Conservation (phyloP, 1,284 basidiomycete species). For the Cutaneotrichosporon cyanovorans region DNA sequence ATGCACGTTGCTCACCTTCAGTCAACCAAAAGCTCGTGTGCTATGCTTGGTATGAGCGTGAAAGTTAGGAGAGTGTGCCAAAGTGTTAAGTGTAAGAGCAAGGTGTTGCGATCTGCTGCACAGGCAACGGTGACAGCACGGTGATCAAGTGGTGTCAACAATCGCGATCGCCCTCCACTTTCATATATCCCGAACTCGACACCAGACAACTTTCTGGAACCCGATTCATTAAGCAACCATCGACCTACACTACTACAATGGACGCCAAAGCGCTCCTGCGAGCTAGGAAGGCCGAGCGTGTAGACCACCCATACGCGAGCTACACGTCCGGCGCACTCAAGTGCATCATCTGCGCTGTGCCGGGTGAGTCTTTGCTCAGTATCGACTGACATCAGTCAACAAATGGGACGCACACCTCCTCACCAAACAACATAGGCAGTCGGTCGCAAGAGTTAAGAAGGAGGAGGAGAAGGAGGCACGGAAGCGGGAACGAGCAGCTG, state of each 20-base stretch:
- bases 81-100: too few relatives aligned
- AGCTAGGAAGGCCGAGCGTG: slow-evolving; percentile 41
- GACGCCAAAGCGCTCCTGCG: slow-evolving; percentile 45
- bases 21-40: too few relatives aligned
- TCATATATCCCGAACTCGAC: too few relatives aligned
- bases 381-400: slow-evolving; percentile 27
- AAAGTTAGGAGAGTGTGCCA: too few relatives aligned
- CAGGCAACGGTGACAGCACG: too few relatives aligned
- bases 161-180: too few relatives aligned
- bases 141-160: too few relatives aligned
- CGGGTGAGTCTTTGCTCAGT: slow-evolving; percentile 29
- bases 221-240: not conserved
- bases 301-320: slow-evolving; percentile 39
- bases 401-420: slow-evolving; percentile 46
- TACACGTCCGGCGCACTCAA: slow-evolving; percentile 39
- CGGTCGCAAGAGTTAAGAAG: slow-evolving; percentile 36
- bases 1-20: too few relatives aligned
- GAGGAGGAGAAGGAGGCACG: slow-evolving; percentile 22
- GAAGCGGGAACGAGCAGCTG: slow-evolving; percentile 21
- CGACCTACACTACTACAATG: not conserved
- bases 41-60: too few relatives aligned
- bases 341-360: slow-evolving; percentile 43
- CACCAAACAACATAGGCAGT: slow-evolving; percentile 44
- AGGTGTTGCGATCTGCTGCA: too few relatives aligned
- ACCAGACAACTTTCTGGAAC: too few relatives aligned